Base-by-base conservation (phyloP, 2,329 filamentous ascomycete species). In the Cladosporium sp. region DNA sequence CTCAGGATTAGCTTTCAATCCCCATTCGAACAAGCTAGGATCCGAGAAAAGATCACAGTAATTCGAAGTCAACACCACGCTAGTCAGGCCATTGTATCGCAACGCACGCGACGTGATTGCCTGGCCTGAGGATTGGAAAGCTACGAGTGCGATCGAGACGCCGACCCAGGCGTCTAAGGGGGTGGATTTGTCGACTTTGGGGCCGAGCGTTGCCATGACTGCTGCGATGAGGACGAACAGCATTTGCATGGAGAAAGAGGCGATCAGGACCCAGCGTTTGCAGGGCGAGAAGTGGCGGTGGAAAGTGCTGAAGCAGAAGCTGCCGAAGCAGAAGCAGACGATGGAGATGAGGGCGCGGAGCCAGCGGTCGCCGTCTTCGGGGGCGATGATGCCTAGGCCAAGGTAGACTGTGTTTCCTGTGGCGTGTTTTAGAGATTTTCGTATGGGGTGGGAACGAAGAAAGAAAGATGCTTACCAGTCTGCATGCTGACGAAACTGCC, bases 401-500 rank as follows among this genome's bases (percentile, higher is more conserved):
- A 93, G 82, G 75, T 92, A 94, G 57, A 94, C 86, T 5, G 91
- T 93, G 77, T 94, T 94, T 66, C 89, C 76, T 73, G 57, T 53
- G 40, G 18, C 58, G 37, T 46, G 11, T 23, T 37, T 59, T 46
- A 59, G 35, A 29, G 2, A 1, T 46, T 21, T 65, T 40, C 18
- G 14, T 21, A 21, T 46, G 11, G 7, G 7, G 6, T 46, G 8
- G 2, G n/a, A 21, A 3, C 1, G 18, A 21, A 21, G n/a, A n/a
- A 21, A 21, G 10, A 44, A n/a, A 21, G 4, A 16, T 31, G 77
- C 80, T 69, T 72, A 86, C 90, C 90, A 35, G 91, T 93, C 74
- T 93, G 91, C 91, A 93, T 93, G 72, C 88, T 91, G 49, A 92
- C 90, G 71, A 94, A 94, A 2, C 89, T 89, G 14, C 90, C 89